Evolutionary conservation across 371 early-diverging fungal species (phyloP).

Genomic region (Smittium culicis): DNA sequence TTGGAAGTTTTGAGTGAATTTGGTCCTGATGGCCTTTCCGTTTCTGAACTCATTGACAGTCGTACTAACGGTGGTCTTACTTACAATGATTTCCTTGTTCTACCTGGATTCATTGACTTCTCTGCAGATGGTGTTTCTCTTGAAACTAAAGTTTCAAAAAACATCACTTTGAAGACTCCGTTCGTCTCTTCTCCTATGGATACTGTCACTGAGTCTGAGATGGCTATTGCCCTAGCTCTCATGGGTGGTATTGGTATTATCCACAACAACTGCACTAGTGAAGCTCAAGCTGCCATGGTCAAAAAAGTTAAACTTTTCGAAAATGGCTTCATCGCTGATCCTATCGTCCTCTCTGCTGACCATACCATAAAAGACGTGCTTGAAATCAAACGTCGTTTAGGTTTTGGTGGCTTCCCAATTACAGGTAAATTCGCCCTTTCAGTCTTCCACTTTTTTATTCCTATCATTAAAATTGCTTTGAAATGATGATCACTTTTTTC

Average conservation of each 20-base stretch:
- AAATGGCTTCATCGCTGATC: slow-evolving; percentile 95
- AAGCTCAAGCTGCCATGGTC: slow-evolving; percentile 93
- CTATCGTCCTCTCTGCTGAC: slow-evolving; percentile 67
- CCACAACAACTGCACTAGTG: slow-evolving; percentile 90
- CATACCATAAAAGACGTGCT: slow-evolving; percentile 78
- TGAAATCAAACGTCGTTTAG: slow-evolving; percentile 66
- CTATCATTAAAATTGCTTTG: too few species aligned
- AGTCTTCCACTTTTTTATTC: too few species aligned
- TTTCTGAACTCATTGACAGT: slow-evolving; percentile 56
- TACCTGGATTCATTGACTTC: slow-evolving; percentile 92
- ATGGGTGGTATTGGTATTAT: slow-evolving; percentile 94
- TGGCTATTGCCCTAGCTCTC: slow-evolving; percentile 95
- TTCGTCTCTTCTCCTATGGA: slow-evolving; percentile 94
- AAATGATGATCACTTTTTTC: too few species aligned
- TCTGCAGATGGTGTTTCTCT: slow-evolving; percentile 60
- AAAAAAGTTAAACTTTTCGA: slow-evolving; percentile 94
- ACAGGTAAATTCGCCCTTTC: slow-evolving; percentile 45
- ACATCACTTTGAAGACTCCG: slow-evolving; percentile 77
- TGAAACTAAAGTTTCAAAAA: slow-evolving; percentile 71
- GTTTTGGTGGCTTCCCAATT: slow-evolving; percentile 94
- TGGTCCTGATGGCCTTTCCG: slow-evolving; percentile 59
- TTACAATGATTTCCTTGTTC: slow-evolving; percentile 92
- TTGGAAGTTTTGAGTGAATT: not conserved
- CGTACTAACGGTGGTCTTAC: slow-evolving; percentile 72
- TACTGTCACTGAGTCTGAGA: slow-evolving; percentile 91